Conservation (phyloP, 2,329 filamentous ascomycete species). For the Claviceps monticola region DNA sequence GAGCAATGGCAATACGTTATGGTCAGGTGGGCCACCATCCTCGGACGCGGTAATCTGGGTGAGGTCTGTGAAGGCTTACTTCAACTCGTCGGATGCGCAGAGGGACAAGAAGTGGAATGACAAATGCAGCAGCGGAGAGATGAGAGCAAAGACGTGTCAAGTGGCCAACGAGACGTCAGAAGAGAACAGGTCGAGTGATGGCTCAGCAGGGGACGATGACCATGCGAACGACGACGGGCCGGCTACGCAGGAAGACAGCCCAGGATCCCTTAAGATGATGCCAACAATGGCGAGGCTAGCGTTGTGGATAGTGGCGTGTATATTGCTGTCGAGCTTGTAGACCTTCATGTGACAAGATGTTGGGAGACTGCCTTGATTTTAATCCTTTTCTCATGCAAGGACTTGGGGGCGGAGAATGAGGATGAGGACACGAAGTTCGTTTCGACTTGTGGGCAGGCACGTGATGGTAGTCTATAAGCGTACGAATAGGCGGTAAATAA, state of each 20-base stretch:
- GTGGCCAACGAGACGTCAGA: constrained; percentile 10
- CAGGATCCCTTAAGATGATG: neutral
- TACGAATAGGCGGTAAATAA: no score
- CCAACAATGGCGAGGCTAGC: neutral
- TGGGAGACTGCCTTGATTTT: neutral
- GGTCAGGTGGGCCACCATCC: constrained; percentile 57
- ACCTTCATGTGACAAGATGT: neutral
- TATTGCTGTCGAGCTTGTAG: neutral
- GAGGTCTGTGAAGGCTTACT: constrained; percentile 64
- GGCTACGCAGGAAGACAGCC: neutral
- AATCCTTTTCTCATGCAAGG: neutral
- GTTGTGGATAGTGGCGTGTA: neutral
- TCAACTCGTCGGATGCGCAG: constrained; percentile 47
- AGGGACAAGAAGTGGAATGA: constrained; percentile 2
- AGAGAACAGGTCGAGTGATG: constrained; percentile 13
- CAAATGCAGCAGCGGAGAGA: constrained; percentile 1
- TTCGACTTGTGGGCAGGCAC: neutral
- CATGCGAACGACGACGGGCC: neutral
- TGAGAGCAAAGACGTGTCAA: constrained; percentile 11
- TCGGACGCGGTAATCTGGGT: constrained; percentile 49
- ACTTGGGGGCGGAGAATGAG: neutral
- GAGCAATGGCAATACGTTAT: constrained; percentile 60
- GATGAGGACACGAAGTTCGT: neutral
- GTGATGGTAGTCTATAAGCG: neutral
- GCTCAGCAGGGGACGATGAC: constrained; percentile 8